These are phyloP conservation scores for Calonectria hongkongensis DNA, from an alignment of 2,329 filamentous ascomycete species.

Conservation along the genomic window DNA sequence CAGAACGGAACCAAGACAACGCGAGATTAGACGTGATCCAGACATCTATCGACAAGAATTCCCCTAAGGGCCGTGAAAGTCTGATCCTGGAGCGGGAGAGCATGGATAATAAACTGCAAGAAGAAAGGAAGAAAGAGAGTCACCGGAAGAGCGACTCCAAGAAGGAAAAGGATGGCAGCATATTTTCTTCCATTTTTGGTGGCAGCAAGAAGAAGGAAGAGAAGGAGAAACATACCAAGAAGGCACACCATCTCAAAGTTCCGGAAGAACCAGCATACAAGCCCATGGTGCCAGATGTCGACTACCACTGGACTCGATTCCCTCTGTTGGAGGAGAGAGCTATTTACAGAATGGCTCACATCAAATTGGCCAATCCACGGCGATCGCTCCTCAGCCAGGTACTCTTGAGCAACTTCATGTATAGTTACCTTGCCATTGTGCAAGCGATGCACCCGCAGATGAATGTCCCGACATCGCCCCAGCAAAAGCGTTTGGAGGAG, in stretches of 20 bases:
- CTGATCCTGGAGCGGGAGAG: slow-evolving; percentile 87
- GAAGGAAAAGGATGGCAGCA: slow-evolving; percentile 93
- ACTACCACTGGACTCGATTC: slow-evolving; percentile 97
- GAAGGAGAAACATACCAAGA: slow-evolving; percentile 83
- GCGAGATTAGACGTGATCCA: slow-evolving; percentile 91
- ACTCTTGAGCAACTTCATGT: slow-evolving; percentile 99
- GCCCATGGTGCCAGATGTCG: slow-evolving; percentile 87
- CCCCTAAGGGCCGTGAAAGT: slow-evolving; percentile 84
- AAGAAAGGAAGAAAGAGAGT: slow-evolving; percentile 88
- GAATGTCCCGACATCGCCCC: slow-evolving; percentile 89
- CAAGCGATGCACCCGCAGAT: slow-evolving; percentile 99
- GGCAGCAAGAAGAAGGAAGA: slow-evolving; percentile 91
- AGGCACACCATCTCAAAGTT: slow-evolving; percentile 81
- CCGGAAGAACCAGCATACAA: slow-evolving; percentile 87
- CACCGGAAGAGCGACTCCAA: slow-evolving; percentile 85
- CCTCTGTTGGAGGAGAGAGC: slow-evolving; percentile 96
- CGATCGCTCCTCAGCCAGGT: slow-evolving; percentile 95
- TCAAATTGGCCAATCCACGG: slow-evolving; percentile 98
- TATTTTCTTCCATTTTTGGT: slow-evolving; percentile 96
- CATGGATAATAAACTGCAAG: slow-evolving; percentile 82
- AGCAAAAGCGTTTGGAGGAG: slow-evolving; percentile 78
- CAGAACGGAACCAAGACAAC: slow-evolving; percentile 82
- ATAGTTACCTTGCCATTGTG: slow-evolving; percentile 98
- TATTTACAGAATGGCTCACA: slow-evolving; percentile 98
- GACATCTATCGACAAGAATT: slow-evolving; percentile 84